phyloP scores from a whole-genome alignment of 148 eudicot species.

The Diospyros lotus region DNA sequence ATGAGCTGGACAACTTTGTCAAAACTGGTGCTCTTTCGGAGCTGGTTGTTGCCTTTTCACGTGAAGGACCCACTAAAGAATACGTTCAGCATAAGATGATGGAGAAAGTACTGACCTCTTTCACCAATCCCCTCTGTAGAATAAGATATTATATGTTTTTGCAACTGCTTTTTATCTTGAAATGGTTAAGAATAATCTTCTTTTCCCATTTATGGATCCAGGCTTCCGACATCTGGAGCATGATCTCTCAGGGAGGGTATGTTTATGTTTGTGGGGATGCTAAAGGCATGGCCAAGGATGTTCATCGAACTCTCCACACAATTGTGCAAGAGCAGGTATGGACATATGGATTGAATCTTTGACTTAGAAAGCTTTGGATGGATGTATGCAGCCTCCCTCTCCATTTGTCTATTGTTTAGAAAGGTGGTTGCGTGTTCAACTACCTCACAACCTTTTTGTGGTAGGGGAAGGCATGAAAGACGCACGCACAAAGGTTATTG shows the following conservation, averaged over 20 bases:
- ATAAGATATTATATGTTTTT: neutral
- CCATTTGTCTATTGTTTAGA: neutral
- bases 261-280: constrained; percentile 96
- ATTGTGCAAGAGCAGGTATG: constrained; percentile 88
- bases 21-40: constrained; percentile 75
- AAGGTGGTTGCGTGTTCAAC: neutral
- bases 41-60: constrained; percentile 85
- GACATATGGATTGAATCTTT: neutral
- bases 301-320: constrained; percentile 87
- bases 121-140: neutral
- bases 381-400: neutral
- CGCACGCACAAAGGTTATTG: neutral
- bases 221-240: constrained; percentile 47
- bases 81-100: constrained; percentile 94
- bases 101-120: constrained; percentile 48
- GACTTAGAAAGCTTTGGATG: neutral
- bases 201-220: neutral
- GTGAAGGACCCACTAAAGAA: constrained; percentile 87
- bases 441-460: constrained; percentile 7
- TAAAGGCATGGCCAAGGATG: constrained; percentile 99
- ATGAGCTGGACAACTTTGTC: constrained; percentile 70
- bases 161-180: neutral
- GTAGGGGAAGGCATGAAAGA: neutral
- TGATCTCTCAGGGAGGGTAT: constrained; percentile 78
- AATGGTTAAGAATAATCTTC: neutral